Conservation (phyloP, 2,329 filamentous ascomycete genomes). For the Colletotrichum simmondsii region DNA sequence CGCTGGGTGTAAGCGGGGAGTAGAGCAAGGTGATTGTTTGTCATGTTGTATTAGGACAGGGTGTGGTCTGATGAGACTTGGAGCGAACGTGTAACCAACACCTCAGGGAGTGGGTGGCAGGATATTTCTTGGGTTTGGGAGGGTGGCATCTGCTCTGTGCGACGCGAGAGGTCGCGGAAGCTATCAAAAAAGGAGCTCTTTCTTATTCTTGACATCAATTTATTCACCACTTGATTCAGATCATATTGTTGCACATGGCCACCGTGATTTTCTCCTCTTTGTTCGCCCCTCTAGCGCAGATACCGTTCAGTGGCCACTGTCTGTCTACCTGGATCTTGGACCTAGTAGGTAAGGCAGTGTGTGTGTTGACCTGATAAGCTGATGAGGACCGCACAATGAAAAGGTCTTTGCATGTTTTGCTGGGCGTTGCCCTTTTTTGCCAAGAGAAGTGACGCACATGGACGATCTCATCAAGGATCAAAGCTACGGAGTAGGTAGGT, state of each 20-base stretch:
- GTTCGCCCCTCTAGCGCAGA: neutral
- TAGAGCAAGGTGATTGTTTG: slow-evolving; percentile 2
- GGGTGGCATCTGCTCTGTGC: slow-evolving; percentile 10
- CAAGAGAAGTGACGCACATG: neutral
- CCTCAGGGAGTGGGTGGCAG: neutral
- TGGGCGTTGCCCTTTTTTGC: neutral
- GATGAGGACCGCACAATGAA: neutral
- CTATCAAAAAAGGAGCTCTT: slow-evolving; percentile 23
- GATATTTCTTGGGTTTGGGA: slow-evolving; percentile 16
- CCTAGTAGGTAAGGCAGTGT: too few relatives aligned
- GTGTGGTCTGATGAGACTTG: slow-evolving; percentile 17
- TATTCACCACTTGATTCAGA: slow-evolving; percentile 3
- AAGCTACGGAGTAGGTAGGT: neutral
- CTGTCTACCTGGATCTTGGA: too few relatives aligned
- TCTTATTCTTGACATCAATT: slow-evolving; percentile 19
- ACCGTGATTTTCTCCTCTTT: neutral
- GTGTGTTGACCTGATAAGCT: neutral
- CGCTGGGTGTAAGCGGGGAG: slow-evolving; percentile 27
- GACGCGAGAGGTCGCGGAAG: slow-evolving; percentile 7
- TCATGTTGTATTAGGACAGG: neutral
- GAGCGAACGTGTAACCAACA: slow-evolving; percentile 16
- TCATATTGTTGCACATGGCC: neutral
- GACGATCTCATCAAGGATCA: slow-evolving; percentile 12
- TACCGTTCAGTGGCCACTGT: neutral
- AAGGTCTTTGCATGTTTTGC: neutral